Base-by-base conservation (phyloP, 2,329 filamentous ascomycete genomes). In the Waltergamsia citrina region DNA sequence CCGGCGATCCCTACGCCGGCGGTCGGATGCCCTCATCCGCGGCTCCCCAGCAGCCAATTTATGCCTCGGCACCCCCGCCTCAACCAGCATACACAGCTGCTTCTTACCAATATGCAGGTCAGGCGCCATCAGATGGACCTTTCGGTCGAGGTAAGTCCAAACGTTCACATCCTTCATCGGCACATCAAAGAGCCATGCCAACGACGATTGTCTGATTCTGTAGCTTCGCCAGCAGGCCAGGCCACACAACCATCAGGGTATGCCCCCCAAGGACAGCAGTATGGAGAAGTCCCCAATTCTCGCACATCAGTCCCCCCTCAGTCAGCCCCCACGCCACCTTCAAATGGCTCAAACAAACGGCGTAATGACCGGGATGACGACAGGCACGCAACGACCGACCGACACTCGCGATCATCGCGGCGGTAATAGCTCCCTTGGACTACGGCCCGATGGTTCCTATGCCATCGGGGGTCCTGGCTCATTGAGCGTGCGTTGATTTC, bases 61-160 rank as follows among this genome's bases (percentile, higher is more conserved):
- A 59, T 48, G 47, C 49, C 34, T 49, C 54, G 21, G 40, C 53
- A 15, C 48, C 47, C 18, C 46, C 52, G 22, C 40, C 49, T 29
- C 52, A 52, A 41, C 40, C 48, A 16, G 47, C 45, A 29, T 62
- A 57, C 38, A 45, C 56, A 20, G 45, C 51, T 22, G 36, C 50
- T 33, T 40, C 50, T 21, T 59, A 56, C 32, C 50, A 50, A 32
- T 55, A 60, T 38, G 47, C 52, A 44, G 45, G 41, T 47, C 49
- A 63, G 45, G 54, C 53, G 45, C 52, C 61, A 39, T 51, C 60
- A 50, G 71, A 75, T 52, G 59, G 70, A 29, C 66, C 67, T 43
- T 73, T 69, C 45, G 70, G 70, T 60, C 73, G 73, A 65, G 71
- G 74, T 72, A 67, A 67, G 68, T 78, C 70, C 59, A 44, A 46